Percentiles rank a stretch among this genome's conserved stretches.
These are phyloP conservation scores for Rhizopus microsporus DNA, from an alignment of 371 early-diverging fungal genomes.

Conservation along the genomic window DNA sequence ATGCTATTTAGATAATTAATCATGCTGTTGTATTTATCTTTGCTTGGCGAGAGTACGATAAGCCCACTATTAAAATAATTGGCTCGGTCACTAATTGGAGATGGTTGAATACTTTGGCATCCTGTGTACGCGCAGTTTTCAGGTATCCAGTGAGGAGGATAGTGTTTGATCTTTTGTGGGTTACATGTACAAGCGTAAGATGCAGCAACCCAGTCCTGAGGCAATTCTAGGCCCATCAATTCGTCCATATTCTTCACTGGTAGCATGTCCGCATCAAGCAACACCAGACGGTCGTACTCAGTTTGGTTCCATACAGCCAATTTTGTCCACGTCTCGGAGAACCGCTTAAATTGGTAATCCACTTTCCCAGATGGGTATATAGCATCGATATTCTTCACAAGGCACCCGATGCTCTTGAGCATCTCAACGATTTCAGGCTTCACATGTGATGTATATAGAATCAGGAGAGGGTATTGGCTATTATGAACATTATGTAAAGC, in stretches of 20 bases:
- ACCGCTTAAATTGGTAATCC: conserved; percentile 38
- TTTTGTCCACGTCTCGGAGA: conserved; percentile 78
- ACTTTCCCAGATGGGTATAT: conserved; percentile 80
- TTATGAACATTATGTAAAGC: conserved; percentile 65
- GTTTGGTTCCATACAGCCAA: conserved; percentile 77
- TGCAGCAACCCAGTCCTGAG: conserved; percentile 42
- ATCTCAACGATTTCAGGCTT: conserved; percentile 36
- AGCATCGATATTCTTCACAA: conserved; percentile 62
- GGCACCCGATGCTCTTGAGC: conserved; percentile 64
- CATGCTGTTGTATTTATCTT: conserved; percentile 29
- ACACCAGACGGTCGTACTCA: conserved; percentile 65
- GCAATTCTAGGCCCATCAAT: conserved; percentile 43
- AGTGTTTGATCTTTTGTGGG: conserved; percentile 34
- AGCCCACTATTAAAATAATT: conserved; percentile 59
- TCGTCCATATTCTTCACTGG: conserved; percentile 80
- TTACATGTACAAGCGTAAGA: conserved; percentile 56
- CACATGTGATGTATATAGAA: conserved; percentile 67
- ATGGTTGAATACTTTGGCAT: conserved; percentile 7
- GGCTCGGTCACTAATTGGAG: conserved; percentile 1
- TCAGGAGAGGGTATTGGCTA: conserved; percentile 68
- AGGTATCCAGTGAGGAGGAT: conserved; percentile 50
- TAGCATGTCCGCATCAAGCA: conserved; percentile 89
- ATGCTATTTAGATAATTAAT: conserved; percentile 17
- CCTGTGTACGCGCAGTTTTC: conserved; percentile 48
- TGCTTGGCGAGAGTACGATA: conserved; percentile 48